phyloP scores from a whole-genome alignment of 1,284 basidiomycete species.

The Marasmius oreades region DNA sequence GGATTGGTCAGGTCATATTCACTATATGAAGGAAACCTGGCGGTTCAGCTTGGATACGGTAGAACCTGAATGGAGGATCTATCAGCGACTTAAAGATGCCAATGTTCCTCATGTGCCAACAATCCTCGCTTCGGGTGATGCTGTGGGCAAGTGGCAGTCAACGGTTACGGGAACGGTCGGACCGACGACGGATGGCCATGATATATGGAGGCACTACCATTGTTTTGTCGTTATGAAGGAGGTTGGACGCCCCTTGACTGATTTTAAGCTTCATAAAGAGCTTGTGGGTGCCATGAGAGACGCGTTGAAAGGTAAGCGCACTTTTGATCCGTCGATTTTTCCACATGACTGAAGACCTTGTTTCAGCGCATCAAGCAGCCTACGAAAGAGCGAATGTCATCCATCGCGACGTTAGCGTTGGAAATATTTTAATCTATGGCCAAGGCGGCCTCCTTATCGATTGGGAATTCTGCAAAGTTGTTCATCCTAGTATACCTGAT shows the following conservation, averaged over 20 bases:
- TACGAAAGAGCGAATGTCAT: constrained; percentile 4
- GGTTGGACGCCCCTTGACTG: constrained; percentile 5
- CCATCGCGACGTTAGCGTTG: constrained; percentile 8
- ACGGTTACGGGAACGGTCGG: background rate
- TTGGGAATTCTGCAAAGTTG: constrained; percentile 4
- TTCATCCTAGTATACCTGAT: background rate
- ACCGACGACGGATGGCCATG: background rate
- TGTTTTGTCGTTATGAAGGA: constrained; percentile 11
- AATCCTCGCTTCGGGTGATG: constrained; percentile 10
- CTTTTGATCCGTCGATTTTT: background rate
- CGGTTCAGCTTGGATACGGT: constrained; percentile 15
- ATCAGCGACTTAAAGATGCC: constrained; percentile 15
- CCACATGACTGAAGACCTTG: background rate
- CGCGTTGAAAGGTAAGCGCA: constrained; percentile 9
- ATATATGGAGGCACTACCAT: background rate
- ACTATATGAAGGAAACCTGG: constrained; percentile 17
- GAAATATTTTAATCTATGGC: constrained; percentile 5
- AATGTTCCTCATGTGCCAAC: constrained; percentile 17
- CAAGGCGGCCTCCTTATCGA: constrained; percentile 1
- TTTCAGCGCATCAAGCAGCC: constrained; percentile 5
- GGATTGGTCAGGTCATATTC: too few species aligned
- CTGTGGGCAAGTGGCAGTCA: background rate
- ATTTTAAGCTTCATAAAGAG: constrained; percentile 3
- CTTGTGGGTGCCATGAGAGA: constrained; percentile 5
- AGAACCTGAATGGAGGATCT: constrained; percentile 19